Percentiles rank a stretch among this genome's conserved stretches.
phyloP scores from a whole-genome alignment of 306 rosid species.

The Hippophae tibetana region DNA sequence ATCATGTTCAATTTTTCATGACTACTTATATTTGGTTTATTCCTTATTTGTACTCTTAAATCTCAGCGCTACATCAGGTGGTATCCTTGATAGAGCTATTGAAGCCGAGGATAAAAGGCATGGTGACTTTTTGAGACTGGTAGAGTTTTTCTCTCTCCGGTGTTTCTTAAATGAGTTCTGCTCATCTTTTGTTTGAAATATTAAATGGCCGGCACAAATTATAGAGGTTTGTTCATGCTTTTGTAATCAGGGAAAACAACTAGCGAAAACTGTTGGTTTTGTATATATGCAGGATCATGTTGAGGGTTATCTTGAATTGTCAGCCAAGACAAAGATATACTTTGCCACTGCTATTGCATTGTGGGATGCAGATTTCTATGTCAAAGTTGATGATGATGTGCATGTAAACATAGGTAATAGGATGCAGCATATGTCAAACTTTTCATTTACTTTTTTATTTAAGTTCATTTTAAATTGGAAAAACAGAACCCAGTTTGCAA shows the following conservation, averaged over 20 bases:
- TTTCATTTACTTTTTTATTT: neutral
- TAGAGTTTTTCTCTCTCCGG: constrained; percentile 12
- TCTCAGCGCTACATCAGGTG: constrained; percentile 52
- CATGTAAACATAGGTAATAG: constrained; percentile 48
- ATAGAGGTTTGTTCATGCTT: neutral
- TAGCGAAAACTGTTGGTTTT: neutral
- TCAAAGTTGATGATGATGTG: constrained; percentile 56
- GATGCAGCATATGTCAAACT: neutral
- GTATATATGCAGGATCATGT: constrained; percentile 39
- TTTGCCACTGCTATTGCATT: constrained; percentile 42
- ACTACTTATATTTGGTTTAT: neutral
- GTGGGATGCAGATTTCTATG: constrained; percentile 55
- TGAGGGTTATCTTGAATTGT: constrained; percentile 53
- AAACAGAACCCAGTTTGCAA: no score
- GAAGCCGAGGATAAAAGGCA: constrained; percentile 48
- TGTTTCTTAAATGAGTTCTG: constrained; percentile 1
- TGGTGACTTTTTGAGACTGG: constrained; percentile 50
- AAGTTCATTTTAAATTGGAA: neutral
- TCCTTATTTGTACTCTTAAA: neutral
- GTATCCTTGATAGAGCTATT: constrained; percentile 51
- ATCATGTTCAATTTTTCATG: neutral
- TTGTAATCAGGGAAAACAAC: constrained; percentile 3
- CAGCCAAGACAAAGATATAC: constrained; percentile 47
- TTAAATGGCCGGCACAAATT: neutral
- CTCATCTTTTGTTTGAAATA: neutral